Percentiles rank a stretch among this genome's conserved stretches.
Conservation (phyloP, 495 filamentous ascomycete genomes). For the Lasiosphaeria hispida region DNA sequence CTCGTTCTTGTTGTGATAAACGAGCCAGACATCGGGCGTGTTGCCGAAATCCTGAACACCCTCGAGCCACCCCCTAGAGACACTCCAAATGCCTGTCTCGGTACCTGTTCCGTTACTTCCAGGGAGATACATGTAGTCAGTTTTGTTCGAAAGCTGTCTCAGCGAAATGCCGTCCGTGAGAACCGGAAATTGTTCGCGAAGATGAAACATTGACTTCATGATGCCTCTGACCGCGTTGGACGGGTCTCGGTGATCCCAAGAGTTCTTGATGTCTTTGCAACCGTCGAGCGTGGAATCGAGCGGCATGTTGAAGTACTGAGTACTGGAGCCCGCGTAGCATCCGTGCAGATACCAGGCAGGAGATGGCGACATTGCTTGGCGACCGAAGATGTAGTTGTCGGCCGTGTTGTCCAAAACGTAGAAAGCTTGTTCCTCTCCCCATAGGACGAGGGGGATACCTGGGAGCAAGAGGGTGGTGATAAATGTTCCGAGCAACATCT, state of each 20-base stretch:
- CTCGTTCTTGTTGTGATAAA: conserved; percentile 62
- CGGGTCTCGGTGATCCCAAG: conserved; percentile 58
- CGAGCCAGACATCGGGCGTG: conserved; percentile 58
- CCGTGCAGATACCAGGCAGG: conserved; percentile 68
- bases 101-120: conserved; percentile 57
- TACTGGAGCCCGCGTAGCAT: conserved; percentile 67
- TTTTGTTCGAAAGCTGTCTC: conserved; percentile 59
- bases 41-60: conserved; percentile 62
- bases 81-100: conserved; percentile 62
- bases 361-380: conserved; percentile 62
- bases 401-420: conserved; percentile 67
- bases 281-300: conserved; percentile 54
- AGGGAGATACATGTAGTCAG: conserved; percentile 51
- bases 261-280: conserved; percentile 67
- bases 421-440: conserved; percentile 70
- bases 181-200: conserved; percentile 57
- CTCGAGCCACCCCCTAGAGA: conserved; percentile 12
- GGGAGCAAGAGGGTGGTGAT: conserved; percentile 64
- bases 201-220: conserved; percentile 63
- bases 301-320: conserved; percentile 25
- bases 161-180: conserved; percentile 64
- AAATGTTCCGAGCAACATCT: conserved; percentile 59
- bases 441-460: conserved; percentile 62
- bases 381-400: conserved; percentile 66
- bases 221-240: conserved; percentile 46